These are phyloP conservation scores for Bertia moriformis DNA, from an alignment of 2,329 filamentous ascomycete species.

Conservation along the genomic window DNA sequence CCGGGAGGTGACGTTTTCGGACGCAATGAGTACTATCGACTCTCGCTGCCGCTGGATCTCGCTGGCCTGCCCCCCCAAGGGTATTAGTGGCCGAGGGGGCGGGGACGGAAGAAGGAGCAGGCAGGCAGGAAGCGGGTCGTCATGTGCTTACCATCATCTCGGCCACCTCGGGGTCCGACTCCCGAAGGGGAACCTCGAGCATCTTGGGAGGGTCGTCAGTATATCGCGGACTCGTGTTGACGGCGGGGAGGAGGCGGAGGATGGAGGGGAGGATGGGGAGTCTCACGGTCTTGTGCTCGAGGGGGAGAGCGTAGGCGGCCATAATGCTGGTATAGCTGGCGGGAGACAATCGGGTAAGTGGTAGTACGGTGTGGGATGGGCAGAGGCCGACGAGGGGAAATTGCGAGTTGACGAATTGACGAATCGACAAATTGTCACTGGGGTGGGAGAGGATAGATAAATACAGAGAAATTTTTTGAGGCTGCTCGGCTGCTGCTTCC, in stretches of 20 bases:
- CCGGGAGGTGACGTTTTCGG: slow-evolving; percentile 97
- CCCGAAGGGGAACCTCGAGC: slow-evolving; percentile 86
- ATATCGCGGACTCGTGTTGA: no score
- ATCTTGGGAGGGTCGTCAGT: slow-evolving; percentile 43
- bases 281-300: neutral
- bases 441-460: no score
- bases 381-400: no score
- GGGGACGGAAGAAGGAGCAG: slow-evolving; percentile 1
- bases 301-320: neutral
- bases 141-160: slow-evolving; percentile 70
- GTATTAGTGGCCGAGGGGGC: slow-evolving; percentile 1
- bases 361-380: no score
- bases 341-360: no score
- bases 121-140: neutral
- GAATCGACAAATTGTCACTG: no score
- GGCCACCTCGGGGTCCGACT: slow-evolving; percentile 85
- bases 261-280: neutral
- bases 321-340: no score
- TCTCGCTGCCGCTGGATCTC: slow-evolving; percentile 95
- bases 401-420: no score
- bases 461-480: no score
- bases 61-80: slow-evolving; percentile 45
- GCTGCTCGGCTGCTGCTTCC: no score
- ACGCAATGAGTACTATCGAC: slow-evolving; percentile 96
- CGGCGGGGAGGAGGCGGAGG: no score